Evolutionary conservation across 2,329 filamentous ascomycete species (phyloP).

Genomic region (Tolypocladium sp.): DNA sequence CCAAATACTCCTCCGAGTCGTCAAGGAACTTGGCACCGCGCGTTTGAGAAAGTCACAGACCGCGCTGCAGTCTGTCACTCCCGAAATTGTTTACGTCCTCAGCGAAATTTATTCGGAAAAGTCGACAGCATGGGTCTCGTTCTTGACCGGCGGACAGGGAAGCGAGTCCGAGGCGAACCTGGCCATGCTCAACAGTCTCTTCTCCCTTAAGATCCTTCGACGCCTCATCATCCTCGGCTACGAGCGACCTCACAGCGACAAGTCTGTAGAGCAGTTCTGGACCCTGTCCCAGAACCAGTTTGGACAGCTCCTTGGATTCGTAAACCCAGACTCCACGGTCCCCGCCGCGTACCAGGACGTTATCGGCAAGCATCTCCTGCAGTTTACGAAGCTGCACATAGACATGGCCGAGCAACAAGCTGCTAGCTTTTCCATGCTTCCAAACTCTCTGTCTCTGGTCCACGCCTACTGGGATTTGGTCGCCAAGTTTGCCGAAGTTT

Average conservation of each 20-base stretch:
- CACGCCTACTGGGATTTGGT: constrained; percentile 81
- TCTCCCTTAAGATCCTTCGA: constrained; percentile 70
- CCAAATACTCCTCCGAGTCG: constrained; percentile 70
- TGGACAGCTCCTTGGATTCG: constrained; percentile 60
- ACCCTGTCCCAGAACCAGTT: constrained; percentile 67
- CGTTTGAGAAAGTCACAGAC: constrained; percentile 66
- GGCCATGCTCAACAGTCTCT: constrained; percentile 67
- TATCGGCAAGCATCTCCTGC: constrained; percentile 78
- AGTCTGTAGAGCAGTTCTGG: constrained; percentile 74
- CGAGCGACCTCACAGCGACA: constrained; percentile 72
- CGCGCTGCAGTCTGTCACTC: constrained; percentile 67
- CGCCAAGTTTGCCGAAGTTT: constrained; percentile 66
- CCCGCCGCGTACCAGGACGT: constrained; percentile 47
- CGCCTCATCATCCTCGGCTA: constrained; percentile 74
- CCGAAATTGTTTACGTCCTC: constrained; percentile 75
- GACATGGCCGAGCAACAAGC: constrained; percentile 75
- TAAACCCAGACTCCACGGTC: constrained; percentile 45
- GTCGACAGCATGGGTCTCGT: constrained; percentile 58
- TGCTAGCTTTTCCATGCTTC: constrained; percentile 73
- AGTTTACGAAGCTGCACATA: constrained; percentile 85
- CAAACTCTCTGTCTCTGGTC: constrained; percentile 68
- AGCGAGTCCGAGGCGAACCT: constrained; percentile 50
- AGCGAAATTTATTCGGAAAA: constrained; percentile 70
- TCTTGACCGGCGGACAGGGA: constrained; percentile 47
- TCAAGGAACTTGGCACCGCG: constrained; percentile 84